These are phyloP conservation scores for Citrus cavaleriei DNA, from an alignment of 345 rosid genomes.

Conservation along the genomic window DNA sequence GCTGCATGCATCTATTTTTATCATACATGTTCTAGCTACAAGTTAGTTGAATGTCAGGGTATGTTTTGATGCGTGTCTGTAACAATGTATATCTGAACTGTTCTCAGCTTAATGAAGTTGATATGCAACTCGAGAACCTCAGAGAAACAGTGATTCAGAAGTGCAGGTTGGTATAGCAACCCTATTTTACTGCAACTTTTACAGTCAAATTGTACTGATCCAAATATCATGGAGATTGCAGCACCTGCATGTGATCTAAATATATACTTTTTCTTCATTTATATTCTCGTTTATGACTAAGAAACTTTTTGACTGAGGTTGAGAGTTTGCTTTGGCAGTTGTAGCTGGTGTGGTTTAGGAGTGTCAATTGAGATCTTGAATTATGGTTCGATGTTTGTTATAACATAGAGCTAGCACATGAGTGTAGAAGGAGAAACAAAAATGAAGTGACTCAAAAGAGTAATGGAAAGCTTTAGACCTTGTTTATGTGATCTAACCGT, in stretches of 20 bases:
- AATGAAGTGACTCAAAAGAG: background rate
- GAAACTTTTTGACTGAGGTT: background rate
- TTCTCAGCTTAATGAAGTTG: constrained; percentile 60
- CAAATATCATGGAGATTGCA: background rate
- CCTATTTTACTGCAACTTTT: background rate
- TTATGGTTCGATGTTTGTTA: background rate
- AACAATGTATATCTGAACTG: constrained; percentile 8
- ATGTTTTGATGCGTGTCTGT: background rate
- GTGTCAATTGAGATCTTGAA: background rate
- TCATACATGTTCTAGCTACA: background rate
- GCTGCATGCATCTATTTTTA: background rate
- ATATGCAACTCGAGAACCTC: constrained; percentile 54
- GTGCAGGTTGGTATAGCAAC: constrained; percentile 50
- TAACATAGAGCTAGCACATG: background rate
- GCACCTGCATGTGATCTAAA: background rate
- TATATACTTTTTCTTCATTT: background rate
- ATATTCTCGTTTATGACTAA: background rate
- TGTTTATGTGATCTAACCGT: background rate
- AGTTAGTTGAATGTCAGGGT: background rate
- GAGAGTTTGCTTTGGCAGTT: background rate
- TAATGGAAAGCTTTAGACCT: background rate
- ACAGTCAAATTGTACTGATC: background rate
- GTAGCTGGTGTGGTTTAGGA: background rate
- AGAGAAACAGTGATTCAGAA: constrained; percentile 55
- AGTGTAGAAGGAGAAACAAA: background rate